Conservation (phyloP, 2,329 filamentous ascomycete species). For the Aspergillus neotritici region DNA sequence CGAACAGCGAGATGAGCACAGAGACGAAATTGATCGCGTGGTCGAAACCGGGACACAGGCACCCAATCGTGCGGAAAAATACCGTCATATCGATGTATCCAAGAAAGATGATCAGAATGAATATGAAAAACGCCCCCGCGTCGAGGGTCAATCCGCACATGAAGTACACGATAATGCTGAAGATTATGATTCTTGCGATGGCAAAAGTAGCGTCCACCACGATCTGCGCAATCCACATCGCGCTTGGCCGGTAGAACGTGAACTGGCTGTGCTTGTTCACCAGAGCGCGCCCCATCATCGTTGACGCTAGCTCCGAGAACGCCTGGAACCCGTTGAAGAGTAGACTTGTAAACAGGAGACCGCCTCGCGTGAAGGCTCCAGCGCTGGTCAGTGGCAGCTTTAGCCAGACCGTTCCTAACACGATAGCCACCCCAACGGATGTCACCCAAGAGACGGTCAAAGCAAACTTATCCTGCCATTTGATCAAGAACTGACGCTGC, state of each 20-base stretch:
- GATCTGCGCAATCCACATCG: conserved; percentile 78
- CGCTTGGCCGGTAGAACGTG: conserved; percentile 75
- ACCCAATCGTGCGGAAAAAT: conserved; percentile 71
- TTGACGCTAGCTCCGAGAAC: conserved; percentile 68
- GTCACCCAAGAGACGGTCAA: conserved; percentile 67
- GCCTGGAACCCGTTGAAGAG: conserved; percentile 86
- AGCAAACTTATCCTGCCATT: conserved; percentile 79
- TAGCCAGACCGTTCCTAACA: conserved; percentile 74
- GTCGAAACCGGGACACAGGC: conserved; percentile 73
- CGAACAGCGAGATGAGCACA: conserved; percentile 72
- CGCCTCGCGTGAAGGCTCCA: conserved; percentile 74
- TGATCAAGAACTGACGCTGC: conserved; percentile 77
- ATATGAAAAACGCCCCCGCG: conserved; percentile 73
- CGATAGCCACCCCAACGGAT: conserved; percentile 67
- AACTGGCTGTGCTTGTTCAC: conserved; percentile 81
- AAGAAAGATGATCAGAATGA: conserved; percentile 63
- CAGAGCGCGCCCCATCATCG: conserved; percentile 70
- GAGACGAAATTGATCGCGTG: conserved; percentile 79
- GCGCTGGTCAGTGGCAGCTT: conserved; percentile 58
- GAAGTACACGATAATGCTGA: conserved; percentile 72
- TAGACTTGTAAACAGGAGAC: conserved; percentile 72
- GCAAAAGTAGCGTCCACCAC: conserved; percentile 71
- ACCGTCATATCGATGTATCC: conserved; percentile 69
- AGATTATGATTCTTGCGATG: conserved; percentile 63
- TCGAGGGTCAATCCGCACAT: conserved; percentile 65